Evolutionary conservation across 192 early-diverging fungal species (phyloP).

Genomic region (Oehlia diaphana): DNA sequence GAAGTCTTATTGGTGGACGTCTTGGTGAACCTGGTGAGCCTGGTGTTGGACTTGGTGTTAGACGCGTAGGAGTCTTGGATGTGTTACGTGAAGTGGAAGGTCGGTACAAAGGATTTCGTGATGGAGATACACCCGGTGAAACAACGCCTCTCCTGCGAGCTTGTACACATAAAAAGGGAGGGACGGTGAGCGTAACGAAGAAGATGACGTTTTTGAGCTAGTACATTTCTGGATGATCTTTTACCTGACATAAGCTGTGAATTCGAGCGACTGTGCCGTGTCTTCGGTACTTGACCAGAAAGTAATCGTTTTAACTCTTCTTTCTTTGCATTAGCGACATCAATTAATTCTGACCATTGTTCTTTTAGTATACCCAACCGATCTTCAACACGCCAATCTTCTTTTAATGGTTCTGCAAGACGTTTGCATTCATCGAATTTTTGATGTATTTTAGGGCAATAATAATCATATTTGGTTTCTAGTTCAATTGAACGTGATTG

Average conservation of each 20-base stretch:
- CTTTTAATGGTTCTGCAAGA: slow-evolving; percentile 30
- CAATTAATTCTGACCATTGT: slow-evolving; percentile 51
- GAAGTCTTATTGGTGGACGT: slow-evolving; percentile 15
- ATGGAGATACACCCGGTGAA: slow-evolving; percentile 2
- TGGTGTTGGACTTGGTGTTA: slow-evolving; percentile 32
- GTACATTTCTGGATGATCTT: too few species aligned
- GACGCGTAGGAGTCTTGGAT: slow-evolving; percentile 2
- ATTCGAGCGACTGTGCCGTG: slow-evolving; percentile 28
- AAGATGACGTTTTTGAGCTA: too few species aligned
- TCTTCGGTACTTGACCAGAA: slow-evolving; percentile 4
- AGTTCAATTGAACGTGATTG: slow-evolving; percentile 44
- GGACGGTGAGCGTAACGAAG: slow-evolving; percentile 23
- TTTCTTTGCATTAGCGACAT: slow-evolving; percentile 43
- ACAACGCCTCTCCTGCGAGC: background rate
- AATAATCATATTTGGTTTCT: slow-evolving; percentile 44
- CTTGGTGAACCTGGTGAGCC: slow-evolving; percentile 18
- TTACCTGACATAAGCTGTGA: slow-evolving; percentile 31
- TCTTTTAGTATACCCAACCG: slow-evolving; percentile 42
- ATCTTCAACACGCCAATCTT: slow-evolving; percentile 48
- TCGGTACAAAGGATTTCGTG: slow-evolving; percentile 2
- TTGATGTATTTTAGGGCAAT: slow-evolving; percentile 43
- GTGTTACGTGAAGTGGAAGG: slow-evolving; percentile 14
- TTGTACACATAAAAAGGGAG: background rate
- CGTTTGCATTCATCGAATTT: slow-evolving; percentile 35
- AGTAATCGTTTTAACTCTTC: slow-evolving; percentile 36